phyloP scores from a whole-genome alignment of 2,329 filamentous ascomycete genomes.

The Aotearoamyces nothofagi region DNA sequence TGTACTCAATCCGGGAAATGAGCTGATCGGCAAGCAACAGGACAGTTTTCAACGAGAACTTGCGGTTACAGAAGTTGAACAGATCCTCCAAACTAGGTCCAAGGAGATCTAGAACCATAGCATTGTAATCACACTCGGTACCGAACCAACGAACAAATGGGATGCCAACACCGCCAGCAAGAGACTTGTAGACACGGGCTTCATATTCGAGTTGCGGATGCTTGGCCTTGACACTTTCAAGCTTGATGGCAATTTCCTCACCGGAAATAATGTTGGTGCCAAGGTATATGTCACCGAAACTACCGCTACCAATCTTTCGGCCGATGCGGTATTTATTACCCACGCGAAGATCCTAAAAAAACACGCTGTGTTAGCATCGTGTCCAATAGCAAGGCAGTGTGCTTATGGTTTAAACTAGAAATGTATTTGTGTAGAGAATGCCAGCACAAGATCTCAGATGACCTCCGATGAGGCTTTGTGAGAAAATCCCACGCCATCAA shows the following conservation, averaged over 20 bases:
- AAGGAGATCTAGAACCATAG: constrained; percentile 96
- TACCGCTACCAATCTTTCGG: constrained; percentile 95
- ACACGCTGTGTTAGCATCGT: too few relatives aligned
- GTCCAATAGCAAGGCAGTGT: too few relatives aligned
- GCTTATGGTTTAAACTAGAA: too few relatives aligned
- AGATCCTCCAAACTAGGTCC: constrained; percentile 92
- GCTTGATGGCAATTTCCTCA: constrained; percentile 98
- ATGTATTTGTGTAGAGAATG: too few relatives aligned
- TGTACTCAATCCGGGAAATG: constrained; percentile 98
- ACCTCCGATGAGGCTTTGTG: constrained; percentile 1
- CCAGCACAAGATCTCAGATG: too few relatives aligned
- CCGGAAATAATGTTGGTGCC: constrained; percentile 99
- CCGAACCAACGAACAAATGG: constrained; percentile 99
- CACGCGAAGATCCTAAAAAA: constrained; percentile 78
- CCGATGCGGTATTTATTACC: constrained; percentile 99
- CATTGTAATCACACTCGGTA: constrained; percentile 99
- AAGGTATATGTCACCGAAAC: constrained; percentile 96
- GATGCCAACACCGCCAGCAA: constrained; percentile 93
- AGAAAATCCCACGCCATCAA: constrained; percentile 9
- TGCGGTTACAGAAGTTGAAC: constrained; percentile 99
- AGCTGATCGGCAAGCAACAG: constrained; percentile 92
- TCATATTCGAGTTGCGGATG: constrained; percentile 98
- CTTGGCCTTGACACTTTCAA: constrained; percentile 98
- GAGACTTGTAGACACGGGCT: constrained; percentile 78
- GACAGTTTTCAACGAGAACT: constrained; percentile 98